phyloP scores from a whole-genome alignment of 805 yeast genomes.

The Scheffersomyces amazonensis region DNA sequence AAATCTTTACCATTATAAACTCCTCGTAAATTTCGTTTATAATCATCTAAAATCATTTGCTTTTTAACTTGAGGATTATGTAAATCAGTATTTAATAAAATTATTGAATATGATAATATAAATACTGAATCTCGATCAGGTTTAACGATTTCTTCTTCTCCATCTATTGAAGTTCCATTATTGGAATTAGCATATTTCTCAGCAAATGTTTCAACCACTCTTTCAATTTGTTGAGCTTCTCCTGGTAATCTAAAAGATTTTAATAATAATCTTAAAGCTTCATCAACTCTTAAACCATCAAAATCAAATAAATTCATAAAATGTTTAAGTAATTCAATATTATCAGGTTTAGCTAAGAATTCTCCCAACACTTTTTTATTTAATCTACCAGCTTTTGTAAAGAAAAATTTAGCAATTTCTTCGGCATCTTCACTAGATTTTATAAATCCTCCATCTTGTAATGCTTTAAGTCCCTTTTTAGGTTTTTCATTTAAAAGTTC shows the following conservation, averaged over 20 bases:
- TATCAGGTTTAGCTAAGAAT: conserved; percentile 72
- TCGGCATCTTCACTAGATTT: conserved; percentile 41
- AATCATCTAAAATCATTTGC: conserved; percentile 86
- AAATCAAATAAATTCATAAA: conserved; percentile 77
- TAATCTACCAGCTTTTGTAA: conserved; percentile 73
- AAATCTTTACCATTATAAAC: conserved; percentile 75
- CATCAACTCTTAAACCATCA: conserved; percentile 79
- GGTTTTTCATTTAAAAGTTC: conserved; percentile 77
- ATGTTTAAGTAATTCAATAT: conserved; percentile 52
- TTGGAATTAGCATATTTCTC: conserved; percentile 65
- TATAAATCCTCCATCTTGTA: conserved; percentile 68
- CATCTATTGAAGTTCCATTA: conserved; percentile 7
- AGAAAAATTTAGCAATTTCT: conserved; percentile 74
- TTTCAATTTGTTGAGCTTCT: conserved; percentile 94
- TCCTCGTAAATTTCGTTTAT: conserved; percentile 75
- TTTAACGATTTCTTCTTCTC: conserved; percentile 46
- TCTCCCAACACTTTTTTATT: conserved; percentile 90
- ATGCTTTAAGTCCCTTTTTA: conserved; percentile 63
- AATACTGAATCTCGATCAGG: conserved; percentile 87
- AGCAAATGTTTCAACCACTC: conserved; percentile 85
- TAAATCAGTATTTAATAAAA: conserved; percentile 90
- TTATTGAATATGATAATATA: conserved; percentile 85
- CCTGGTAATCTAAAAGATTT: conserved; percentile 92
- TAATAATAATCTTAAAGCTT: conserved; percentile 79
- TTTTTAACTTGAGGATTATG: conserved; percentile 91